phyloP scores from a whole-genome alignment of 179 eudicot species.

The Sideroxylon spinosum region DNA sequence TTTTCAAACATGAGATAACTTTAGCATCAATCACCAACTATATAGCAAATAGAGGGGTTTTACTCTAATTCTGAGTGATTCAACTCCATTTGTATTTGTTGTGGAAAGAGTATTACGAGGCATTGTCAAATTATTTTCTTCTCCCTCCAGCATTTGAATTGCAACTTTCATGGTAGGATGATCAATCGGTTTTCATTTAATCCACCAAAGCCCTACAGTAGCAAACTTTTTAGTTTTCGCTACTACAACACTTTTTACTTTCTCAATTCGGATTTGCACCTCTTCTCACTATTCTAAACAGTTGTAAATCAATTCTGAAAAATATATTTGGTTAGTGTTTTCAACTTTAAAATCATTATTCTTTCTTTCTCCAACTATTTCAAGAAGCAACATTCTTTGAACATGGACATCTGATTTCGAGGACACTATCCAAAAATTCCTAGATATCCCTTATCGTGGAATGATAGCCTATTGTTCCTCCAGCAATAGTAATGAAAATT shows the following conservation, averaged over 20 bases:
- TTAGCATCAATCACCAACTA: no score
- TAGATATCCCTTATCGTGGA: conserved; percentile 23
- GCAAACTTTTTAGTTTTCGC: no score
- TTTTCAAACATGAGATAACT: no score
- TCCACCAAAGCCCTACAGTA: not conserved
- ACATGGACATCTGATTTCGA: conserved; percentile 29
- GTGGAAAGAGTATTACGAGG: no score
- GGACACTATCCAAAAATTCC: conserved; percentile 27
- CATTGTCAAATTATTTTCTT: no score
- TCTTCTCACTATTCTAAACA: no score
- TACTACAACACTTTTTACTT: not conserved
- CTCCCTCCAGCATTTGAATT: not conserved
- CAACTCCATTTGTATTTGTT: no score
- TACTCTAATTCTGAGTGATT: no score
- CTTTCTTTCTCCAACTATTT: conserved; percentile 31
- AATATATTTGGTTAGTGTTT: conserved; percentile 18
- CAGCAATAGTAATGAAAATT: conserved; percentile 27
- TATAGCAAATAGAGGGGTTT: no score
- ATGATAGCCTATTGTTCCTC: conserved; percentile 29
- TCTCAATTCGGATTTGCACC: not conserved
- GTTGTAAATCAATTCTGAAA: conserved; percentile 25
- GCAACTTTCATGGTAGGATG: not conserved
- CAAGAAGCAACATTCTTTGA: conserved; percentile 30
- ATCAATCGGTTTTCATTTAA: not conserved
- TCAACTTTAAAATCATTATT: not conserved